Evolutionary conservation across 2,329 filamentous ascomycete genomes (phyloP).

Genomic region (Fusarium floridanum): DNA sequence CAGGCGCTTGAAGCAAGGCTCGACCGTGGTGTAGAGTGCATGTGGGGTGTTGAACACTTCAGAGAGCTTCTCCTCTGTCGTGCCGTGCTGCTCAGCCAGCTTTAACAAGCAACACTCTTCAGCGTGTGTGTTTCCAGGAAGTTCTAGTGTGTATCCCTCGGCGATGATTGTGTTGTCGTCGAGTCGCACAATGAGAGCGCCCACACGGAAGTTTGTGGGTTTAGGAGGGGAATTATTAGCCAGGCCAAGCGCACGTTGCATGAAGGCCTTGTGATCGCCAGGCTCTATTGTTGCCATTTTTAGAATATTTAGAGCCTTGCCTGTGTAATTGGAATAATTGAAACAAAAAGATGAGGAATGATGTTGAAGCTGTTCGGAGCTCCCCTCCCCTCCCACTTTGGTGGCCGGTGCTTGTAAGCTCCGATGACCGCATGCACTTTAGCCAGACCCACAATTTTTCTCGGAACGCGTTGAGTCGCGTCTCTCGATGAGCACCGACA

Average conservation of each 20-base stretch:
- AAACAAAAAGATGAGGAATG: neutral
- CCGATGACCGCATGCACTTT: conserved; percentile 45
- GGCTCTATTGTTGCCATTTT: conserved; percentile 42
- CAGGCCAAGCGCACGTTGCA: conserved; percentile 80
- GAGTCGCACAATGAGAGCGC: conserved; percentile 82
- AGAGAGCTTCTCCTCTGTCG: conserved; percentile 68
- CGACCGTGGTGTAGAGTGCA: conserved; percentile 90
- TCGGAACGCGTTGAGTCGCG: conserved; percentile 41
- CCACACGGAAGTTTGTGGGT: conserved; percentile 93
- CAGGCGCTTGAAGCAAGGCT: conserved; percentile 81
- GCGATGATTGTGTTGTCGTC: conserved; percentile 72
- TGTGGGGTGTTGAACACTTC: conserved; percentile 50
- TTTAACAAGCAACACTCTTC: conserved; percentile 94
- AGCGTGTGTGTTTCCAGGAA: conserved; percentile 93
- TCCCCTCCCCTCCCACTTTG: conserved; percentile 5
- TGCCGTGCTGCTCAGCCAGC: conserved; percentile 62
- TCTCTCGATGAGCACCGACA: conserved; percentile 16
- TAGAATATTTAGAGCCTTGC: neutral
- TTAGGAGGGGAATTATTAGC: conserved; percentile 85
- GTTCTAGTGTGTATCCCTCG: conserved; percentile 91
- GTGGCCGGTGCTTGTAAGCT: conserved; percentile 30
- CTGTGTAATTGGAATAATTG: neutral
- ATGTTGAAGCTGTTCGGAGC: neutral
- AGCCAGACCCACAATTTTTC: conserved; percentile 35
- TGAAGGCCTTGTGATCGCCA: conserved; percentile 63